Evolutionary conservation across 108 stramenopile species (phyloP), one percentile per base, ranked within the genome.

Genomic region (Skeletonema potamos): DNA sequence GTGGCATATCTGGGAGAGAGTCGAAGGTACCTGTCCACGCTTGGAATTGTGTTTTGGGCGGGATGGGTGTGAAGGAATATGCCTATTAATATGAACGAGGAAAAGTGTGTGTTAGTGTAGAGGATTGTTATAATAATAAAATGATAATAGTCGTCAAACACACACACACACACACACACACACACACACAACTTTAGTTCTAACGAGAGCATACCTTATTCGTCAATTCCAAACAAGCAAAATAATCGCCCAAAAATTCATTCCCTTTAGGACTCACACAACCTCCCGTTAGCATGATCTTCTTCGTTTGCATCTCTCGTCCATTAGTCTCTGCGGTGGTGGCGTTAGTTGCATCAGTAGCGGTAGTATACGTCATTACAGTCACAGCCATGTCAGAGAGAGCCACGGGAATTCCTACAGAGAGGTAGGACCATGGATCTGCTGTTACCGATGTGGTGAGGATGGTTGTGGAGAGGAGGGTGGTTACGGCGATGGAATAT

Each of bases 261-360:
- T 81, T 84, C 1, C 80, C 80, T 4, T 37, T 13, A 32, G 70
- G 34, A 22, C 46, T 30, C 56, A 76, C 85, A 41, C 89, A 90
- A 7, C 89, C 89, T 57, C 89, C 89, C 15, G 77, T 77, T 36
- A 76, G 6, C 11, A 76, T 41, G 27, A 77, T 77, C 12, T 43
- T 55, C 9, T 73, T 58, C 22, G n/a, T 56, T 22, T 8, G 11
- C 8, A 24, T 24, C 39, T 34, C 34, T n/a, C 34, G 34, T 34
- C 34, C 34, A 34, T 34, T 34, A 4, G 7, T 7, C 34, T 6
- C 44, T 20, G 44, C 18, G 0, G 44, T 20, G 0, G 44, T 46
- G 13, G 44, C 3, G 13, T 46, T 46, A n/a, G 6, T 17, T 3
- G 17, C 44, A 46, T 17, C 44, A 18, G 34, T 7, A 34, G 4